Evolutionary conservation across 495 filamentous ascomycete species (phyloP), one percentile per base, ranked within the genome.

Genomic region (Pseudotulostoma volvatum): DNA sequence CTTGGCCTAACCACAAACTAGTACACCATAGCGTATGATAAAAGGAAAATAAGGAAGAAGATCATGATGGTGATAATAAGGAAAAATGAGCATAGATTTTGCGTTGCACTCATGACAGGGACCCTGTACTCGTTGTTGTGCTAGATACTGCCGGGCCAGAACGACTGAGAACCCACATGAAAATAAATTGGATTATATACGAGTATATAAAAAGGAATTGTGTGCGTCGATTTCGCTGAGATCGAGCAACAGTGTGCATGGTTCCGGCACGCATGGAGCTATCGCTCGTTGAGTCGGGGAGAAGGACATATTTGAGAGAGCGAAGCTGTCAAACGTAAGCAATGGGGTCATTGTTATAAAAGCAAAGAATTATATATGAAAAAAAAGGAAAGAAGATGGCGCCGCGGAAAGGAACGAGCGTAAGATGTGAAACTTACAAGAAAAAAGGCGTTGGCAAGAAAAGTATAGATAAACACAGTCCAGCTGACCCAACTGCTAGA

Each of bases 121-220:
- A 28, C 11, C 23, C 23, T 28, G 23, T 11, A 28, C 23, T 28
- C 23, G 23, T 11, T 5, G 23, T 11, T 28, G 5, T 28, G 23
- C 23, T 28, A 5, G 23, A 11, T 5, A 5, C 11, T 28, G 23
- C 23, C 0, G 59, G 63, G 7, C 61, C 70, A 50, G 71, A 67
- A 4, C 71, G 65, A 42, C 66, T 92, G 41, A 97, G 65, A 44
- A 87, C 73, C 79, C 90, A 88, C 83, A 95, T 95, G 55, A 95
- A 93, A 39, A 87, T 51, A 34, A 96, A 75, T 58, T 97, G 90
- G 37, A 94, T 78, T 11, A 87, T 64, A 57, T 96, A 97, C 30
- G 84, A 81, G 62, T 97, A 97, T 42, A 88, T 61, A 60, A 96
- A 95, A 42, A 97, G 62, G 49, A 97, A 97, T 64, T 95, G 85